Base-by-base conservation (phyloP, 805 yeast genomes). In the Candida suzukii region DNA sequence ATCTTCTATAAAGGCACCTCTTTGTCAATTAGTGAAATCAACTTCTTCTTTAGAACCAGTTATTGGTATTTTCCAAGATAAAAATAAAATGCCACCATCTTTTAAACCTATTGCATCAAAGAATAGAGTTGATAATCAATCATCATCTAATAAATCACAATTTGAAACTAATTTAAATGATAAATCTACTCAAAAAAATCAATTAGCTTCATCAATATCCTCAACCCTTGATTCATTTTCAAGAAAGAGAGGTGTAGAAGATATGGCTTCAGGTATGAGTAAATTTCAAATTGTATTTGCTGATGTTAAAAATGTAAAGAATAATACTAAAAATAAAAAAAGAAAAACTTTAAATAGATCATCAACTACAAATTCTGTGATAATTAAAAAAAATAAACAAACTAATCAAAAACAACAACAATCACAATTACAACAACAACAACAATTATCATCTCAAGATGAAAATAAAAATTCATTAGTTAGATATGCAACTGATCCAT, bases 261-360 rank as follows among this genome's bases (percentile, higher is more conserved):
- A 36, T 36, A 36, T 36, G 38, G 32, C 30, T n/a, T 36, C 66
- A 12, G 68, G 69, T 13, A 60, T 67, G 62, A 66, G 66, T 48
- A 67, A 67, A 51, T 70, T 70, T 49, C 75, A 71, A 51, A 69
- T 70, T 43, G 70, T 70, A 3, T 62, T 70, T 39, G 58, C 73
- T 4, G 74, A 70, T 48, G 65, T 68, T 51, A 54, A 53, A 36
- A 54, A 57, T 6, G 34, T 54, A 35, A 51, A 45, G 35, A 46
- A 39, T 29, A 44, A 14, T 42, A 40, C 29, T 35, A 38, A 16
- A 38, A 31, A 24, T 46, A 44, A 30, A 44, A 47, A 29, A 46
- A 46, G 32, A 42, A 48, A 42, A 26, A 21, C 29, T 17, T 42
- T 54, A 3, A 41, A 46, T 3, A 44, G 53, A 16, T 43, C 56